These are phyloP conservation scores for Phaffia rhodozyma DNA, from an alignment of 1,284 basidiomycete species.

Conservation along the genomic window DNA sequence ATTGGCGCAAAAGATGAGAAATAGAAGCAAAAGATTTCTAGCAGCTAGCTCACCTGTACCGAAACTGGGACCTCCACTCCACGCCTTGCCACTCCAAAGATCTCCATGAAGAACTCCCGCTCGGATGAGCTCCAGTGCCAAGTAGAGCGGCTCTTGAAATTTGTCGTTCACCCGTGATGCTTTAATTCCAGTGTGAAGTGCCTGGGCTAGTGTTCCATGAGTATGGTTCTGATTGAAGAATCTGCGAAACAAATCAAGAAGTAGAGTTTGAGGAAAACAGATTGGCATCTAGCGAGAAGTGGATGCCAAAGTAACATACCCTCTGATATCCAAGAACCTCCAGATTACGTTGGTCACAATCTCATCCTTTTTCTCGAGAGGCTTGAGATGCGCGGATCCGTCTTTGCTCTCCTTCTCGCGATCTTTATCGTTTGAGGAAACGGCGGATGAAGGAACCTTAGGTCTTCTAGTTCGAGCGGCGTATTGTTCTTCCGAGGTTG, in stretches of 20 bases:
- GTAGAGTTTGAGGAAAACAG: neutral
- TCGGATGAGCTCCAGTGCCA: conserved; percentile 83
- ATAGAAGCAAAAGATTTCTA: conserved; percentile 20
- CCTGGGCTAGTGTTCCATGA: conserved; percentile 79
- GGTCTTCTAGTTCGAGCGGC: conserved; percentile 52
- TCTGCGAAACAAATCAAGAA: conserved; percentile 34
- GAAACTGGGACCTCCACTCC: conserved; percentile 90
- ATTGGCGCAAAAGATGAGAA: conserved; percentile 22
- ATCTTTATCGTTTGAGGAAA: too few relatives aligned
- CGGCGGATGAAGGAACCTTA: conserved; percentile 37
- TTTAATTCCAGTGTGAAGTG: conserved; percentile 70
- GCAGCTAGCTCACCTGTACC: conserved; percentile 52
- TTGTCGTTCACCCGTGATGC: conserved; percentile 82
- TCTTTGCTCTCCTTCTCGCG: conserved; percentile 10
- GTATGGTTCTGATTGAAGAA: conserved; percentile 78
- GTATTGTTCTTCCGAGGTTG: conserved; percentile 64
- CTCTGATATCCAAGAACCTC: conserved; percentile 91
- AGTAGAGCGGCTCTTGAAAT: conserved; percentile 90
- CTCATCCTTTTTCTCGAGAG: conserved; percentile 95
- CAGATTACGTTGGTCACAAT: conserved; percentile 96
- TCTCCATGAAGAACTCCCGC: conserved; percentile 92
- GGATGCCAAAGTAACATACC: conserved; percentile 40
- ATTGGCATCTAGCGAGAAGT: neutral
- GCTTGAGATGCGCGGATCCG: conserved; percentile 36
- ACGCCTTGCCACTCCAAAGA: conserved; percentile 72